These are phyloP conservation scores for Golubevia pallescens DNA, from an alignment of 1,284 basidiomycete species.

Conservation along the genomic window DNA sequence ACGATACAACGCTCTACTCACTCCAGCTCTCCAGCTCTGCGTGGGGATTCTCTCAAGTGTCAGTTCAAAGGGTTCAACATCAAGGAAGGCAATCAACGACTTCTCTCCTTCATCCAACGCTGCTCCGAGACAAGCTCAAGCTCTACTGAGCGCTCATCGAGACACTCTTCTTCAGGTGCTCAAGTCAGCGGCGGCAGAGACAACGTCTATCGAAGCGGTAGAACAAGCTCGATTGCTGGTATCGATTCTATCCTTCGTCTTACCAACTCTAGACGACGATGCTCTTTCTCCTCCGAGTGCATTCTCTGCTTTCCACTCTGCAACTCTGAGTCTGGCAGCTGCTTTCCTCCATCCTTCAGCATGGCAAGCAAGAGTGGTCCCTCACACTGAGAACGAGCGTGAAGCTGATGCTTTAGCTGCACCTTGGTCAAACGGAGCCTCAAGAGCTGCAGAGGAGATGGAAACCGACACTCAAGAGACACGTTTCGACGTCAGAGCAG, in stretches of 20 bases:
- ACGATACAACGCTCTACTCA: slow-evolving; percentile 84
- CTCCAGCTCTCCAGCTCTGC: slow-evolving; percentile 81
- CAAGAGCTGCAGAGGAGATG: slow-evolving; percentile 68
- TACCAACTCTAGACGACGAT: slow-evolving; percentile 75
- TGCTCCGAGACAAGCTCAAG: slow-evolving; percentile 70
- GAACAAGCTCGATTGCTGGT: slow-evolving; percentile 80
- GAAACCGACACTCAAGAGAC: neutral
- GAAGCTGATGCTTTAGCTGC: slow-evolving; percentile 66
- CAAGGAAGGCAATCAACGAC: slow-evolving; percentile 73
- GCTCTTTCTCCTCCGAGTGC: slow-evolving; percentile 73
- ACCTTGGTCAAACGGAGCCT: slow-evolving; percentile 8
- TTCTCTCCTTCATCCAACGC: slow-evolving; percentile 64
- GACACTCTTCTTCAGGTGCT: slow-evolving; percentile 80
- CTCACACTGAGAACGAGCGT: slow-evolving; percentile 76
- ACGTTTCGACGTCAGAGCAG: slow-evolving; percentile 2
- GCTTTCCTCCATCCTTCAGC: slow-evolving; percentile 74
- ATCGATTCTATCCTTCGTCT: slow-evolving; percentile 72
- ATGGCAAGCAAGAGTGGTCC: slow-evolving; percentile 72
- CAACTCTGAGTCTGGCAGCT: slow-evolving; percentile 78
- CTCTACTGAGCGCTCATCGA: slow-evolving; percentile 78
- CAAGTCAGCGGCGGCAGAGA: slow-evolving; percentile 73
- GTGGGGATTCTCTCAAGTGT: slow-evolving; percentile 64
- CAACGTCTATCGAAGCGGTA: slow-evolving; percentile 72
- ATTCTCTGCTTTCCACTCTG: slow-evolving; percentile 71
- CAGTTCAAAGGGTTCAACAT: slow-evolving; percentile 68